A percentile compares a stretch with the other conserved stretches of the same genome.
These are phyloP conservation scores for Arctostaphylos glauca DNA, from an alignment of 148 eudicot genomes.

Conservation along the genomic window DNA sequence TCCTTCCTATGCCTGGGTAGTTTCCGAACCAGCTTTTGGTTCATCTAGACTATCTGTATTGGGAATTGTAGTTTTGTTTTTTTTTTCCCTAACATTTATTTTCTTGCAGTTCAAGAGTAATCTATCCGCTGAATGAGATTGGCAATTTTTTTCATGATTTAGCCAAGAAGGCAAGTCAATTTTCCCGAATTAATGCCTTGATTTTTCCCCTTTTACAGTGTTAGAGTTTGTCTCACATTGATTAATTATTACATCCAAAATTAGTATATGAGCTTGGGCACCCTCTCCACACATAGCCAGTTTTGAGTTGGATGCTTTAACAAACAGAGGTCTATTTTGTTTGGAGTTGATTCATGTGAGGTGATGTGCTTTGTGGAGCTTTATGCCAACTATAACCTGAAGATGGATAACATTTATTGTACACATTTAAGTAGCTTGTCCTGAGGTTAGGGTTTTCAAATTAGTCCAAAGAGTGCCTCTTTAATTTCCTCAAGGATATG, in stretches of 20 bases:
- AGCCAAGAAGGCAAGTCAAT: conserved; percentile 64
- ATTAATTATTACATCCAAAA: too few relatives aligned
- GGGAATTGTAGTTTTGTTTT: conserved; percentile 11
- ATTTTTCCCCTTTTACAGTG: too few relatives aligned
- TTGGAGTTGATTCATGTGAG: background rate
- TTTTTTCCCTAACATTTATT: conserved; percentile 4
- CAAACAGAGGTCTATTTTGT: background rate
- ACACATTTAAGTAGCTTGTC: background rate
- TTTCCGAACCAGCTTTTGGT: conserved; percentile 3
- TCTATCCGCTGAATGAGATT: conserved; percentile 69
- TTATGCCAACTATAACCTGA: background rate
- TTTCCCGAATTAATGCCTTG: background rate
- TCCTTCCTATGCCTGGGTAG: conserved; percentile 95
- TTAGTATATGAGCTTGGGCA: too few relatives aligned
- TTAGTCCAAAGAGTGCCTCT: background rate
- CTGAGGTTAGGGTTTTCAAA: background rate
- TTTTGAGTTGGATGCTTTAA: too few relatives aligned
- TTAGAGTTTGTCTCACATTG: too few relatives aligned
- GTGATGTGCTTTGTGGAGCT: background rate
- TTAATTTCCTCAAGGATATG: background rate
- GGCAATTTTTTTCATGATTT: conserved; percentile 68
- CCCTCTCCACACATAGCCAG: too few relatives aligned
- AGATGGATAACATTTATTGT: background rate
- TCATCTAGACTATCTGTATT: conserved; percentile 10
- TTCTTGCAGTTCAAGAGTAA: conserved; percentile 69